phyloP scores from a whole-genome alignment of 2,329 filamentous ascomycete species.

The Penicillium sp. region DNA sequence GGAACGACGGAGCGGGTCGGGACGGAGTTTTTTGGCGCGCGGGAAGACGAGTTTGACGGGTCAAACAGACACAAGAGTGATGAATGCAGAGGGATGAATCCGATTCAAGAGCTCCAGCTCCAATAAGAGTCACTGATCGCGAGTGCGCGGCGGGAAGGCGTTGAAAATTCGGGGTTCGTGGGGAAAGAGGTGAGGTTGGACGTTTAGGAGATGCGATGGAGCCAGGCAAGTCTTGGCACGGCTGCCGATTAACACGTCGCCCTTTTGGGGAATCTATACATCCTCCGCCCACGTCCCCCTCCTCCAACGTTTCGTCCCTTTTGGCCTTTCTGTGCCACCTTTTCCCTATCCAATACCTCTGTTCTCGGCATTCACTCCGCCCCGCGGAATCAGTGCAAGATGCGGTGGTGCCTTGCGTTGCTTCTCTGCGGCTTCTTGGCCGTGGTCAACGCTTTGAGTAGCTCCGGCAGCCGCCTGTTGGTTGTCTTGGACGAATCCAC shows the following conservation, averaged over 20 bases:
- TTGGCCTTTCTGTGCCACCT: conserved; percentile 1
- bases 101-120: conserved; percentile 2
- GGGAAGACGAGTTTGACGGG: conserved; percentile 2
- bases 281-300: conserved; percentile 12
- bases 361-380: conserved; percentile 23
- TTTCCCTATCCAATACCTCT: conserved; percentile 5
- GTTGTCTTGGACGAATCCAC: conserved; percentile 77
- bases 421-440: conserved; percentile 57
- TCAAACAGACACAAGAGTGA: conserved; percentile 2
- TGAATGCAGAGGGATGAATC: not conserved
- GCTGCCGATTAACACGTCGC: conserved; percentile 40
- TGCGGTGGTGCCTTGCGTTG: conserved; percentile 70
- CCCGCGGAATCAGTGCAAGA: conserved; percentile 44
- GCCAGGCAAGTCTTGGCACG: conserved; percentile 33
- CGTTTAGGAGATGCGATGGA: conserved; percentile 24
- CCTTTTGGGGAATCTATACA: conserved; percentile 28
- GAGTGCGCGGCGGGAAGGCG: conserved; percentile 8
- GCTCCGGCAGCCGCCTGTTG: conserved; percentile 70
- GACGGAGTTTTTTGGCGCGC: conserved; percentile 17
- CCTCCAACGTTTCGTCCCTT: conserved; percentile 10
- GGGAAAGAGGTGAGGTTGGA: conserved; percentile 27
- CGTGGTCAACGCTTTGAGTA: conserved; percentile 63
- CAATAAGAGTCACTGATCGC: conserved; percentile 6
- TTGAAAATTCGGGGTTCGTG: conserved; percentile 22
- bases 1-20: conserved; percentile 14